Percentiles rank a stretch among this genome's conserved stretches.
These are phyloP conservation scores for Sphagnum fallax DNA, from an alignment of 228 moss, liverwort and hornwort species.

Conservation along the genomic window DNA sequence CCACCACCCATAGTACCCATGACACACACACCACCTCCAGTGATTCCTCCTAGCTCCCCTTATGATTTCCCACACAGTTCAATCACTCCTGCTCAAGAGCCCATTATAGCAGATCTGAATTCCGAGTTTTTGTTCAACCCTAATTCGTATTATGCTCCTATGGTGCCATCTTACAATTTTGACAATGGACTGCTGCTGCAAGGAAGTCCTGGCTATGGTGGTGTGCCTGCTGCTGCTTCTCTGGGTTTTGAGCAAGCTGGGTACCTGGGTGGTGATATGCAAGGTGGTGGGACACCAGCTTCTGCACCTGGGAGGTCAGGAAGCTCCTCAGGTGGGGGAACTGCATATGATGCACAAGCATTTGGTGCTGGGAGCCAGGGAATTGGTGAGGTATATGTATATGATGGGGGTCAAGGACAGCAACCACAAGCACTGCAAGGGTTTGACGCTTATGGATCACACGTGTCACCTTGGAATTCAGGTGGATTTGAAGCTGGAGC, in stretches of 20 bases:
- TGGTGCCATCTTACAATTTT: constrained; percentile 41
- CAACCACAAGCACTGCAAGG: constrained; percentile 78
- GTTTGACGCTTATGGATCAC: constrained; percentile 52
- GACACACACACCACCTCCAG: constrained; percentile 8
- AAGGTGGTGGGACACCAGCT: constrained; percentile 10
- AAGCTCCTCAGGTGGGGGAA: constrained; percentile 19
- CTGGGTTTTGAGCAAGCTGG: constrained; percentile 18
- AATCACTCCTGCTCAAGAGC: background rate
- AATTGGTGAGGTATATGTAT: constrained; percentile 74
- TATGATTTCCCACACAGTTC: background rate
- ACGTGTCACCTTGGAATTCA: constrained; percentile 15
- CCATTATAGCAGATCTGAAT: background rate
- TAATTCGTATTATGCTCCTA: constrained; percentile 28
- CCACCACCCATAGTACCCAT: constrained; percentile 6
- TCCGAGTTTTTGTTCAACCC: constrained; percentile 23
- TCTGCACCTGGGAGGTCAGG: constrained; percentile 22
- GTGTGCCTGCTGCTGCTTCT: constrained; percentile 5
- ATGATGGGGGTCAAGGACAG: constrained; percentile 65
- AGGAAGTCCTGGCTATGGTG: constrained; percentile 12
- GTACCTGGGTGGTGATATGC: constrained; percentile 8
- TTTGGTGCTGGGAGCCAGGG: constrained; percentile 40
- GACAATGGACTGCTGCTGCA: constrained; percentile 17
- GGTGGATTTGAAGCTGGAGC: constrained; percentile 17
- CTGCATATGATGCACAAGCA: constrained; percentile 19
- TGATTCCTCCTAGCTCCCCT: background rate